A percentile compares a stretch with the other conserved stretches of the same genome.
These are phyloP conservation scores for Aphanomyces invadans DNA, from an alignment of 352 stramenopile genomes.

Conservation along the genomic window DNA sequence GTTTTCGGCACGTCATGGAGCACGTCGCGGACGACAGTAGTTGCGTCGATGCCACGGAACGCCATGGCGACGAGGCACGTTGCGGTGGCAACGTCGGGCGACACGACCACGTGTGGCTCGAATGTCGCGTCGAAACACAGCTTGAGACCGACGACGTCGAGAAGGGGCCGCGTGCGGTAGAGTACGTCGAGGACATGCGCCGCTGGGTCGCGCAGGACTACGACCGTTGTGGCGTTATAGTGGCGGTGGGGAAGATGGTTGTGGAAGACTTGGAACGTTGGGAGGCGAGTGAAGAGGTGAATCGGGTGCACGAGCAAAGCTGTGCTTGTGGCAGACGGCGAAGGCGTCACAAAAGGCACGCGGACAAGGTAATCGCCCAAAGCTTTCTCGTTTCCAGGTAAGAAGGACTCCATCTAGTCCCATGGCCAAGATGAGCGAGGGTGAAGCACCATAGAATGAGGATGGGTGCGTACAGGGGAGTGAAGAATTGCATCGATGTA, in stretches of 20 bases:
- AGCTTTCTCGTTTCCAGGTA: background rate
- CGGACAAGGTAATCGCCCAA: background rate
- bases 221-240: slow-evolving; percentile 3
- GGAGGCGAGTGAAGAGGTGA: slow-evolving; percentile 19
- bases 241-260: background rate
- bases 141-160: slow-evolving; percentile 18
- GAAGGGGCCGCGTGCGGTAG: background rate
- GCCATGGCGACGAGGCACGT: background rate
- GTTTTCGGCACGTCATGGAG: background rate
- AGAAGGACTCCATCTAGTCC: background rate
- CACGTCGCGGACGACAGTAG: background rate
- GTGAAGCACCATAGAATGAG: no score
- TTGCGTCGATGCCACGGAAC: background rate
- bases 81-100: background rate
- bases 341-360: background rate
- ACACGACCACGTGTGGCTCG: slow-evolving; percentile 1
- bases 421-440: background rate
- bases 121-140: slow-evolving; percentile 13
- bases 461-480: slow-evolving; percentile 7
- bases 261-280: slow-evolving; percentile 16
- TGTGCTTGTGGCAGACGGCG: background rate
- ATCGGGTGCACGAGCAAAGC: background rate
- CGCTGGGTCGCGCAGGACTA: background rate
- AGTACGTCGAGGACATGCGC: background rate
- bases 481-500: slow-evolving; percentile 6